Percentiles rank a stretch among this genome's conserved stretches.
phyloP scores from a whole-genome alignment of 768 basidiomycete species.

The Russula brevipes region DNA sequence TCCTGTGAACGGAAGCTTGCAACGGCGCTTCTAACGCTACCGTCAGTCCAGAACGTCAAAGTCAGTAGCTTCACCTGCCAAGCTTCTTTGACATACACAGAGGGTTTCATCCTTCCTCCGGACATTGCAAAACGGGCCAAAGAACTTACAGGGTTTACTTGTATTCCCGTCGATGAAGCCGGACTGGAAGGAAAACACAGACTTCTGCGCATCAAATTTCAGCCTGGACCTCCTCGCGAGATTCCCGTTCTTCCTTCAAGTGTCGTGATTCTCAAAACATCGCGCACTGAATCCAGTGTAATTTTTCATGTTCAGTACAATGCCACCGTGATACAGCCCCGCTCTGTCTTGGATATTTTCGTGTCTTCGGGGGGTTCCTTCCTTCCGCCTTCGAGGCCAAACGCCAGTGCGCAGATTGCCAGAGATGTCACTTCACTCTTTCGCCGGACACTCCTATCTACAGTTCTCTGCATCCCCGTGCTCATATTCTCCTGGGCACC shows the following conservation, averaged over 20 bases:
- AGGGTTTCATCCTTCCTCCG: constrained; percentile 11
- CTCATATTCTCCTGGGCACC: constrained; percentile 42
- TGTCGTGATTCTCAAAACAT: constrained; percentile 2
- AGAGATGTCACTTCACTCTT: constrained; percentile 33
- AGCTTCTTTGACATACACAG: constrained; percentile 20
- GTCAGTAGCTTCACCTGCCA: constrained; percentile 16
- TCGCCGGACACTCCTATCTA: constrained; percentile 32
- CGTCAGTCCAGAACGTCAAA: constrained; percentile 21
- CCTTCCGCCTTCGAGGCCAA: constrained; percentile 27
- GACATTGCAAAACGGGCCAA: constrained; percentile 13
- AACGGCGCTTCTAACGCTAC: constrained; percentile 14
- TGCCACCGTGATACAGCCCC: constrained; percentile 30
- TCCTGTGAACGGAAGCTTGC: constrained; percentile 15
- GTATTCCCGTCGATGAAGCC: constrained; percentile 4
- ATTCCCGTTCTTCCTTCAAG: constrained; percentile 8
- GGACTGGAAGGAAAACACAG: constrained; percentile 9
- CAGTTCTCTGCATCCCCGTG: constrained; percentile 38
- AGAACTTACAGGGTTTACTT: constrained; percentile 15
- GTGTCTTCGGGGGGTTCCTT: constrained; percentile 26
- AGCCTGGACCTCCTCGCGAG: neutral
- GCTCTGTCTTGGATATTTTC: constrained; percentile 33
- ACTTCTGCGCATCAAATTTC: constrained; percentile 12
- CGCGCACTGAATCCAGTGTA: neutral
- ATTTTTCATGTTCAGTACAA: constrained; percentile 27
- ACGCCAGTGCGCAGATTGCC: constrained; percentile 28